Evolutionary conservation across 2,329 filamentous ascomycete genomes (phyloP), one percentile per base, ranked within the genome.

Genomic region (Cercospora beticola): DNA sequence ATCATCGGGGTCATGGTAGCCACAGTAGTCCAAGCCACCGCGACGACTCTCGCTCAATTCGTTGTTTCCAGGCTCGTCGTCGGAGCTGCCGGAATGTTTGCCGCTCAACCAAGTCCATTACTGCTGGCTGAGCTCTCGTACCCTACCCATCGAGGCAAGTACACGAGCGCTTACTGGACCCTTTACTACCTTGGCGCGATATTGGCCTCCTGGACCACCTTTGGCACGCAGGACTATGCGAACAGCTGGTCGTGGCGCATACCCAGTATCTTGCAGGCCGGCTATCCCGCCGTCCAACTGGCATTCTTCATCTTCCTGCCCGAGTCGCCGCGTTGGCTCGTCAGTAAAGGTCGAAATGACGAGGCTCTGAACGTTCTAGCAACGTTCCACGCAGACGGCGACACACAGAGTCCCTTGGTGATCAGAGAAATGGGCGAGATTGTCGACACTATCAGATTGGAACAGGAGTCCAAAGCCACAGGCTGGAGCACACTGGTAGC

Each of bases 351-450:
- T 59, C 71, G 76, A 12, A 63, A 71, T 14, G 40, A 72, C 16
- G 75, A 79, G 56, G 76, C 77, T 26, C 63, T 77, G 1, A 28
- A 68, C 1, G 76, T 80, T 23, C 69, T 83, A 0, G 77, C 78
- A 21, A 81, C 80, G 46, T 83, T 82, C 69, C 83, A 85, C 64
- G 80, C 79, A 8, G 79, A 82, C 68, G 83, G 82, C 5, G 79
- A 84, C 65, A 72, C 72, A 1, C 76, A 81, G 36, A 86, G 84
- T 0, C 78, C 83, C 12, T 82, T 88, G 12, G 86, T 89, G 28
- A 82, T 83, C 62, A 86, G 86, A 8, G 88, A 90, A 74, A 85
- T 89, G 73, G 83, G 83, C 0, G 86, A 90, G 76, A 90, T 90
- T 71, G 80, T 84, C 62, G 82, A 83, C 4, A 86, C 87, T 0